Conservation (phyloP, 805 yeast genomes). For the Metschnikowia lunata region DNA sequence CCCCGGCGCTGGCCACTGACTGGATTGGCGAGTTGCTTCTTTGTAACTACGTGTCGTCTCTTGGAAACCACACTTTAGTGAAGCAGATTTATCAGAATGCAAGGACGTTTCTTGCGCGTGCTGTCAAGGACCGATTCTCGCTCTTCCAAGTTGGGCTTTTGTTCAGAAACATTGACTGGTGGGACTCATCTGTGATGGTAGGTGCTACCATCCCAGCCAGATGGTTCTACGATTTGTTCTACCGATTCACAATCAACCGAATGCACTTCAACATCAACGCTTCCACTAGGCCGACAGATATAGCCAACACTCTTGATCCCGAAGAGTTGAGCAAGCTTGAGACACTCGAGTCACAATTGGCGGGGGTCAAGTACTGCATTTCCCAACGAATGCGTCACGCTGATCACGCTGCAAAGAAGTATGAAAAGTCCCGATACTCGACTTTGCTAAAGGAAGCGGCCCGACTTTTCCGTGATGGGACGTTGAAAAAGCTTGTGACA, state of each 20-base stretch:
- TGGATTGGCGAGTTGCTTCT: constrained; percentile 34
- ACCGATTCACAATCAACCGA: constrained; percentile 30
- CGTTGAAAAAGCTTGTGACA: constrained; percentile 1
- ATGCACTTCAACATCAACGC: constrained; percentile 28
- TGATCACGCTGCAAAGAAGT: not conserved
- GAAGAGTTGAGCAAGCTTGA: constrained; percentile 16
- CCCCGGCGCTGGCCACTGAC: constrained; percentile 4
- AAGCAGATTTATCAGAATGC: constrained; percentile 16
- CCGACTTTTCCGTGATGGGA: constrained; percentile 4
- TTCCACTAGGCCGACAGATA: constrained; percentile 28
- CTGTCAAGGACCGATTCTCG: not conserved
- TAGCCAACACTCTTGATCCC: constrained; percentile 25
- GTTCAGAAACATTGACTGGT: constrained; percentile 24
- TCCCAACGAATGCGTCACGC: constrained; percentile 4
- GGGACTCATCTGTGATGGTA: constrained; percentile 30
- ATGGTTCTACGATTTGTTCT: constrained; percentile 34
- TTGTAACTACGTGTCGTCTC: constrained; percentile 33
- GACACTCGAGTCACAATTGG: constrained; percentile 9
- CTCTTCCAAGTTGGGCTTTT: not conserved
- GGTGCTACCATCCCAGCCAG: constrained; percentile 33
- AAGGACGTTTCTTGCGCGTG: not conserved
- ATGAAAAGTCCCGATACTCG: not conserved
- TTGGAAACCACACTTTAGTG: constrained; percentile 33
- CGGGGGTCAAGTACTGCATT: constrained; percentile 9
- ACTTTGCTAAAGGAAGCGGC: not conserved